These are phyloP conservation scores for Dichomitus squalens DNA, from an alignment of 1,284 basidiomycete species.

Conservation along the genomic window DNA sequence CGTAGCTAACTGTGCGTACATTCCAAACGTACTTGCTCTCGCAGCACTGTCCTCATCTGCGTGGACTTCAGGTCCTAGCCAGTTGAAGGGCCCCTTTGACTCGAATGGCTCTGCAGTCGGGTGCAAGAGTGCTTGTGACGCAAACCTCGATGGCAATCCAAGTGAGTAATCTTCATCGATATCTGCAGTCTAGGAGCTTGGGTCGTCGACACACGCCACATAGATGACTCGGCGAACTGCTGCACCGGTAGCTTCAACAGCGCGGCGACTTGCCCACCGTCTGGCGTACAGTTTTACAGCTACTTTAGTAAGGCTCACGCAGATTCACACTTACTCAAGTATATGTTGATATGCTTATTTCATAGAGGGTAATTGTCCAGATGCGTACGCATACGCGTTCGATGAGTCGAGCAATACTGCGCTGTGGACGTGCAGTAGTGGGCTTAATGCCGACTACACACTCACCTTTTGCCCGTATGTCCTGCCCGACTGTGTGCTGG, in stretches of 20 bases:
- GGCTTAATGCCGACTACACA: constrained; percentile 45
- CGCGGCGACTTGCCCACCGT: constrained; percentile 44
- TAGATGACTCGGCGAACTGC: constrained; percentile 44
- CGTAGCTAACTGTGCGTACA: constrained; percentile 36
- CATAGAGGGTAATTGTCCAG: constrained; percentile 49
- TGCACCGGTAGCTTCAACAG: constrained; percentile 46
- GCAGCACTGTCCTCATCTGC: neutral
- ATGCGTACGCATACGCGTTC: constrained; percentile 53
- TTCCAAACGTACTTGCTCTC: neutral
- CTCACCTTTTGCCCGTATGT: constrained; percentile 52
- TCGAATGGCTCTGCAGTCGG: constrained; percentile 42
- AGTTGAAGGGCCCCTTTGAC: constrained; percentile 37
- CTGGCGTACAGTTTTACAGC: constrained; percentile 43
- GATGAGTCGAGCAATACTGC: constrained; percentile 51
- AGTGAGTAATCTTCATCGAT: constrained; percentile 23
- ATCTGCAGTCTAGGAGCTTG: too few species aligned
- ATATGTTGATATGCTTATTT: neutral
- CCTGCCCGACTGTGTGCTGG: neutral
- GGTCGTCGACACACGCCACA: too few species aligned
- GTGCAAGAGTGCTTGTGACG: constrained; percentile 46
- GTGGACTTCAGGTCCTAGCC: constrained; percentile 34
- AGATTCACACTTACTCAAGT: neutral
- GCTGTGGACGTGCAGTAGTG: constrained; percentile 46
- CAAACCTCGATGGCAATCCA: constrained; percentile 41
- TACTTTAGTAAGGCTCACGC: constrained; percentile 31